Base-by-base conservation (phyloP, 306 rosid genomes). In the Prosopis cineraria region DNA sequence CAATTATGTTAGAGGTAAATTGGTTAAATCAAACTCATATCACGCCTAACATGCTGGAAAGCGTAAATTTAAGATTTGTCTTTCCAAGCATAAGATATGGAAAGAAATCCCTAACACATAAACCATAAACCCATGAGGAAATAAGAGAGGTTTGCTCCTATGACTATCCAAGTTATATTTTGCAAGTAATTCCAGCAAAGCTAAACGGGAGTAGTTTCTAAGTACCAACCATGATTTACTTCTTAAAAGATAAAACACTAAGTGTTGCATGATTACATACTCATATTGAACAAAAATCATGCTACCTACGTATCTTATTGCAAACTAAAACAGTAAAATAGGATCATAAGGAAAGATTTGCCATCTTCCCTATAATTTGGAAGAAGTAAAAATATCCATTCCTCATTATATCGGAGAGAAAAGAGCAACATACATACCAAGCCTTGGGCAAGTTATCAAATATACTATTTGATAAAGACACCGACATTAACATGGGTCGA, bases 401-500 rank as follows among this genome's bases (percentile, higher is more conserved):
- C 34, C 12, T 13, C 53, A 0, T 22, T 20, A 24, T 68, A 17
- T 22, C 11, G 17, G 53, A 29, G 36, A 68, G 56, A 44, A 62
- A 73, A 36, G 56, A 68, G 72, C 43, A 83, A 71, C 29, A 78
- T 47, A 34, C 93, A 71, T 94, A 94, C 98, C 98, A 94, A 67
- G 92, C 93, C 83, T 74, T 87, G 4, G 98, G 89, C 81, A 95
- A 85, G 24, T 86, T 66, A 78, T 91, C 98, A 1, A 86, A 78
- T 69, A 91, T 22, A 70, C 6, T 78, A n/a, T 88, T 39, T 0
- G 91, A 80, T 27, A 93, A 84, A 74, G 98, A 81, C 63, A 86
- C 86, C 4, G 94, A 87, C 87, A 84, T 43, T 30, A 95, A 88
- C 93, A 95, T 52, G 30, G 99, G 99, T 19, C 96, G 92, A 71